Evolutionary conservation across 495 filamentous ascomycete species (phyloP).

Genomic region (Aspergillus asperescens): DNA sequence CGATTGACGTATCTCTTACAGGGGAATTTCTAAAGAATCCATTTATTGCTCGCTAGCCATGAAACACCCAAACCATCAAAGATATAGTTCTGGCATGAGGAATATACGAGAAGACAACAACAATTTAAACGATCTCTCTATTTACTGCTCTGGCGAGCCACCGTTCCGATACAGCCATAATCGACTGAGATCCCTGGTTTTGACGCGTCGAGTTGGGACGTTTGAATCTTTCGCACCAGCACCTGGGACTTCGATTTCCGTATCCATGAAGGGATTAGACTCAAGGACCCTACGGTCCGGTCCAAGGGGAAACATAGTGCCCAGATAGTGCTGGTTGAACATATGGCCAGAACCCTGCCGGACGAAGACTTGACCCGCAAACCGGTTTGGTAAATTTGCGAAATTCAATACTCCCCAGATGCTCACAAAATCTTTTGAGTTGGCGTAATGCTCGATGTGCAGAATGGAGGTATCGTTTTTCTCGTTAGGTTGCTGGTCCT

Average conservation of each 20-base stretch:
- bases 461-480: conserved; percentile 41
- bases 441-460: conserved; percentile 83
- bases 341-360: conserved; percentile 63
- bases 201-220: conserved; percentile 14
- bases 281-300: conserved; percentile 24
- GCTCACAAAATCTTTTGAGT: conserved; percentile 69
- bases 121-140: neutral
- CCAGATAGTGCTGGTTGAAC: conserved; percentile 76
- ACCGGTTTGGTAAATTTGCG: conserved; percentile 45
- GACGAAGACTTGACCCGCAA: conserved; percentile 72
- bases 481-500: neutral
- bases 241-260: conserved; percentile 15
- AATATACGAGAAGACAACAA: neutral
- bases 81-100: too few relatives aligned
- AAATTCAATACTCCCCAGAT: conserved; percentile 72
- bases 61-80: too few relatives aligned
- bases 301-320: conserved; percentile 62
- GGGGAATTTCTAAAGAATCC: neutral
- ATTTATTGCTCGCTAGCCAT: too few relatives aligned
- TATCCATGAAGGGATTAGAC: conserved; percentile 35
- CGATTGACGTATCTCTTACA: too few relatives aligned
- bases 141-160: conserved; percentile 36
- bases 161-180: conserved; percentile 73
- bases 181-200: conserved; percentile 65
- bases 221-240: neutral